Percentiles rank a stretch among this genome's conserved stretches.
These are phyloP conservation scores for Globisporangium takayamanum DNA, from an alignment of 352 stramenopile genomes.

Conservation along the genomic window DNA sequence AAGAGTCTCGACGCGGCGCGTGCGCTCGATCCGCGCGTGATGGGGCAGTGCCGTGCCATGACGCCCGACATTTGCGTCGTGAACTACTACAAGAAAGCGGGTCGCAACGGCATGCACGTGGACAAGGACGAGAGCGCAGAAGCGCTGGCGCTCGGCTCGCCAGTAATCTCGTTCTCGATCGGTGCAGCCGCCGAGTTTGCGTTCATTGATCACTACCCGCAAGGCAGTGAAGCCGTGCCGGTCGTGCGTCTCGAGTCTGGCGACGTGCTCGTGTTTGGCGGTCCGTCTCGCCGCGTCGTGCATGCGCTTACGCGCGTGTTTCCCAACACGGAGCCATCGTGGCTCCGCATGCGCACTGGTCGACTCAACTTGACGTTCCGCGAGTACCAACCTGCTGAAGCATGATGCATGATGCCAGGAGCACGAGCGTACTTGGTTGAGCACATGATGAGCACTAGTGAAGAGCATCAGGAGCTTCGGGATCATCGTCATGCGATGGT, in stretches of 20 bases:
- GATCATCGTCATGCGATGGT: no score
- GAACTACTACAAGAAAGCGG: slow-evolving; percentile 75
- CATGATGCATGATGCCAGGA: no score
- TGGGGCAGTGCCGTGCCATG: slow-evolving; percentile 42
- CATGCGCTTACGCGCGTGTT: slow-evolving; percentile 65
- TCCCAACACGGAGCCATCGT: slow-evolving; percentile 38
- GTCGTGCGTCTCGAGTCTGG: slow-evolving; percentile 59
- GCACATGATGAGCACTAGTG: no score
- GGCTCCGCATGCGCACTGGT: slow-evolving; percentile 50
- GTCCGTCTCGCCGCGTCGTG: slow-evolving; percentile 45
- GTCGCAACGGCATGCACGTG: slow-evolving; percentile 66
- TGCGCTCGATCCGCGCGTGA: slow-evolving; percentile 29
- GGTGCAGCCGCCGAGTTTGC: slow-evolving; percentile 59
- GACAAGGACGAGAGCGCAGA: slow-evolving; percentile 65
- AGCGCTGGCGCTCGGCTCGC: slow-evolving; percentile 54
- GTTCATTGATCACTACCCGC: slow-evolving; percentile 59
- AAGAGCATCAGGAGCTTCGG: no score
- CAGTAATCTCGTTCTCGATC: slow-evolving; percentile 68
- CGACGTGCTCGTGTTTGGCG: slow-evolving; percentile 69
- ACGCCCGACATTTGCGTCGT: slow-evolving; percentile 60
- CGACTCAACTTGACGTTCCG: slow-evolving; percentile 72
- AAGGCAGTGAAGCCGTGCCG: slow-evolving; percentile 33
- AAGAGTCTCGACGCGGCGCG: slow-evolving; percentile 32
- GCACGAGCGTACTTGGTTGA: neutral
- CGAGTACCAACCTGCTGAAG: slow-evolving; percentile 38